phyloP scores from a whole-genome alignment of 345 rosid species.

The Pistacia integerrima region DNA sequence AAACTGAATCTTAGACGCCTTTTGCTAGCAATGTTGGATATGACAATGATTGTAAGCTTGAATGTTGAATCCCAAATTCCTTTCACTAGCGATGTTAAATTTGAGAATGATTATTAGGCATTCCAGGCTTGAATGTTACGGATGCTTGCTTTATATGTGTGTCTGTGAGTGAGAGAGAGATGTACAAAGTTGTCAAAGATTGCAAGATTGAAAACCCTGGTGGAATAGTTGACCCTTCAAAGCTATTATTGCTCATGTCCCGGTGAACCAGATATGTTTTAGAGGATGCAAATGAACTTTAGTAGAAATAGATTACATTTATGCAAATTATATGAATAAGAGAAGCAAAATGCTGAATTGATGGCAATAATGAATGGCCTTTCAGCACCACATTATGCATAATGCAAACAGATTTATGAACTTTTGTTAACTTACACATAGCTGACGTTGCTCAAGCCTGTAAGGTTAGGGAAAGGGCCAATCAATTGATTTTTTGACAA shows the following conservation, averaged over 20 bases:
- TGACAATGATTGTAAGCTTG: too few relatives aligned
- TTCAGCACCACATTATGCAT: not conserved
- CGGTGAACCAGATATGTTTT: constrained; percentile 37
- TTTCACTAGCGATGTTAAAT: not conserved
- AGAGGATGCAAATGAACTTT: not conserved
- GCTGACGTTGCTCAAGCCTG: constrained; percentile 47
- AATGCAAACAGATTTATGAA: not conserved
- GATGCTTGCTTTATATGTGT: not conserved
- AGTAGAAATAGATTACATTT: not conserved
- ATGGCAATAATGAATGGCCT: not conserved
- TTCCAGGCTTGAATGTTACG: not conserved
- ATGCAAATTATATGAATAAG: not conserved
- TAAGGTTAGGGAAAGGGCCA: constrained; percentile 65
- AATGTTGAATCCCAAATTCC: too few relatives aligned
- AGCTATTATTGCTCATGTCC: constrained; percentile 77
- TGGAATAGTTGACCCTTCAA: constrained; percentile 48
- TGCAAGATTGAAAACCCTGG: constrained; percentile 49
- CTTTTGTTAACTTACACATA: constrained; percentile 55
- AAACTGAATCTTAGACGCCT: too few relatives aligned
- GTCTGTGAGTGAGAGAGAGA: constrained; percentile 6
- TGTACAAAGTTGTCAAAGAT: constrained; percentile 72
- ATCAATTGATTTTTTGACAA: constrained; percentile 64
- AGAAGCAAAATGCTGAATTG: not conserved
- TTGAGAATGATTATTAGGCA: not conserved
- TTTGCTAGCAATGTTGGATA: too few relatives aligned